Evolutionary conservation across 768 basidiomycete species (phyloP).

Genomic region (Xerocomellus intermedius): DNA sequence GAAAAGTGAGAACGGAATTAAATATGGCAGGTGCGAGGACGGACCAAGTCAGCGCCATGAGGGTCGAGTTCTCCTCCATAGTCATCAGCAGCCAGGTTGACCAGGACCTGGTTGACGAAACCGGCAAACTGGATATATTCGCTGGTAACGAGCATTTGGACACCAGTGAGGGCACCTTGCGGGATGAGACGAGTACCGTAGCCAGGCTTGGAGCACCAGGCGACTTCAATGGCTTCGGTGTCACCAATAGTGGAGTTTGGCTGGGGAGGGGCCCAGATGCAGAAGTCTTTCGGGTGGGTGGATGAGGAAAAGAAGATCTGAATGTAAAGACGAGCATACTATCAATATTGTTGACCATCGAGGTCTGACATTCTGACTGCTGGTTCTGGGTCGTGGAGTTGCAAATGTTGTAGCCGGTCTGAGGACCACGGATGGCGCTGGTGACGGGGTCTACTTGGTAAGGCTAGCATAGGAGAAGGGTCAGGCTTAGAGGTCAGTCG

Average conservation of each 20-base stretch:
- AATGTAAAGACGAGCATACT: conserved; percentile 24
- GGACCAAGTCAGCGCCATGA: conserved; percentile 64
- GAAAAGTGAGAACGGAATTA: conserved; percentile 7
- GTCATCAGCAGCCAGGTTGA: conserved; percentile 55
- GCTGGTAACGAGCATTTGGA: conserved; percentile 60
- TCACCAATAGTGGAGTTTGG: conserved; percentile 58
- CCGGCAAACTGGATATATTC: conserved; percentile 61
- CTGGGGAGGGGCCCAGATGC: conserved; percentile 57
- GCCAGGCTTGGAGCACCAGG: conserved; percentile 68
- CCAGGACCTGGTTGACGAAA: conserved; percentile 58
- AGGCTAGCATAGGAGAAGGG: conserved; percentile 36
- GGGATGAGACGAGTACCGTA: conserved; percentile 74
- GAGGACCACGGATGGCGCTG: conserved; percentile 50
- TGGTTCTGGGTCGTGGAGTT: conserved; percentile 67
- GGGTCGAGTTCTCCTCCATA: conserved; percentile 78
- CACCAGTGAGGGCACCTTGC: conserved; percentile 55
- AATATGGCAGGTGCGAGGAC: conserved; percentile 18
- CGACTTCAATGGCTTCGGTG: conserved; percentile 65
- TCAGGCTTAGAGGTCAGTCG: neutral
- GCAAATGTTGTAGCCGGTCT: conserved; percentile 64
- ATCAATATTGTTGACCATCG: conserved; percentile 53
- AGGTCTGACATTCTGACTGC: conserved; percentile 66
- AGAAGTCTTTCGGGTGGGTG: conserved; percentile 55
- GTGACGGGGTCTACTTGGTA: conserved; percentile 47
- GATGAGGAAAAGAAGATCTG: conserved; percentile 20